These are phyloP conservation scores for Mortierella sp. DNA, from an alignment of 371 early-diverging fungal genomes.

Conservation along the genomic window DNA sequence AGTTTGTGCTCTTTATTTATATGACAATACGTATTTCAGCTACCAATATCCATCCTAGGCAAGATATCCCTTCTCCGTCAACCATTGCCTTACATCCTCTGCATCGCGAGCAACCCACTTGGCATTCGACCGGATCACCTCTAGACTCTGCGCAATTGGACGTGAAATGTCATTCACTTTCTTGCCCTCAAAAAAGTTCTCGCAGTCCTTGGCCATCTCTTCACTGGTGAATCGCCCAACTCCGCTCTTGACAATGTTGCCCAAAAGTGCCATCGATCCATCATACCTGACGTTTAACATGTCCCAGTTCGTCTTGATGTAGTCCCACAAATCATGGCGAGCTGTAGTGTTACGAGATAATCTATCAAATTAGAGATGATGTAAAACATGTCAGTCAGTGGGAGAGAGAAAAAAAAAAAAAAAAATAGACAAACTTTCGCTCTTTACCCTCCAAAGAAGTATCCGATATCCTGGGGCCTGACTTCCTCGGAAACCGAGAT, in stretches of 20 bases:
- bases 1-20: background rate
- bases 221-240: constrained; percentile 77
- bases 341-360: constrained; percentile 69
- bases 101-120: constrained; percentile 87
- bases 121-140: constrained; percentile 81
- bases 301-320: constrained; percentile 81
- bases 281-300: constrained; percentile 75
- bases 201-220: constrained; percentile 78
- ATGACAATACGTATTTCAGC: background rate
- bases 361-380: constrained; percentile 57
- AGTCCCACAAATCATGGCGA: constrained; percentile 83
- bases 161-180: constrained; percentile 80
- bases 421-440: background rate
- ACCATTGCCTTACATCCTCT: constrained; percentile 81
- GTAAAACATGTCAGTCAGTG: background rate
- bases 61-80: constrained; percentile 54
- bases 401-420: background rate
- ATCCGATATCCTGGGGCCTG: constrained; percentile 82
- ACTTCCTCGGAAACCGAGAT: constrained; percentile 81
- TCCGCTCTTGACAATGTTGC: constrained; percentile 75
- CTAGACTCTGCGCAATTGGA: constrained; percentile 87
- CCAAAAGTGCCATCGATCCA: constrained; percentile 81
- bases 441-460: constrained; percentile 46
- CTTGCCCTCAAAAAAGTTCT: constrained; percentile 80
- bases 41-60: constrained; percentile 10